Base-by-base conservation (phyloP, 768 basidiomycete species). In the Phanerochaete sordida region DNA sequence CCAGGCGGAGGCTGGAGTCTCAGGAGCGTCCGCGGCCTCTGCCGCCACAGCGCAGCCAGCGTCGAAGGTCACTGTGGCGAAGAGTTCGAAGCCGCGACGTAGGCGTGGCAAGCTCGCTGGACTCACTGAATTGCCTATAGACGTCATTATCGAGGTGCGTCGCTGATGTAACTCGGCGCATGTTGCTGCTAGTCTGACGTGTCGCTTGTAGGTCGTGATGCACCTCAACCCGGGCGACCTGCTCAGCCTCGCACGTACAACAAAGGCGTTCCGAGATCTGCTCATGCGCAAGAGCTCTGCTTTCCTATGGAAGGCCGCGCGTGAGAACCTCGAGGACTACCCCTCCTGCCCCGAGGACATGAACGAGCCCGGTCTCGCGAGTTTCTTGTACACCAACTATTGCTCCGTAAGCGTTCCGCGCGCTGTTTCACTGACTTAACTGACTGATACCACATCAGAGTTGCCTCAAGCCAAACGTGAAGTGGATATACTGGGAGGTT, bases 181-280 rank as follows among this genome's bases (percentile, higher is more conserved):
- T n/a, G n/a, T n/a, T n/a, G n/a, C n/a, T n/a, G 12, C 26, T 52
- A 9, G 33, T 6, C 13, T 35, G 6, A 35, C 49, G 7, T 54
- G 3, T 21, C 26, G 52, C n/a, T 24, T 35, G 7, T 35, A 55
- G 53, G 28, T 55, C 21, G 15, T 26, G 35, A 55, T 30, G 30
- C 37, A 68, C 46, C 66, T 76, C 8, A 56, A 51, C 3, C 76
- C 75, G 16, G 37, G 59, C 21, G 76, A 75, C 60, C 54, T 76
- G 16, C 60, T 76, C 39, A 46, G 60, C n/a, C 67, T 76, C 11
- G 58, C 65, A 15, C 69, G 72, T 23, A 69, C 72, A 13, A 70
- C 60, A 46, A 72, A 67, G 50, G 56, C 26, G 0, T 66, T 75
- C 27, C 74, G 76, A 11, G 27, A 31, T 1, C 58, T 70, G 21